phyloP scores from a whole-genome alignment of 306 rosid species.

The Macrotyloma uniflorum region DNA sequence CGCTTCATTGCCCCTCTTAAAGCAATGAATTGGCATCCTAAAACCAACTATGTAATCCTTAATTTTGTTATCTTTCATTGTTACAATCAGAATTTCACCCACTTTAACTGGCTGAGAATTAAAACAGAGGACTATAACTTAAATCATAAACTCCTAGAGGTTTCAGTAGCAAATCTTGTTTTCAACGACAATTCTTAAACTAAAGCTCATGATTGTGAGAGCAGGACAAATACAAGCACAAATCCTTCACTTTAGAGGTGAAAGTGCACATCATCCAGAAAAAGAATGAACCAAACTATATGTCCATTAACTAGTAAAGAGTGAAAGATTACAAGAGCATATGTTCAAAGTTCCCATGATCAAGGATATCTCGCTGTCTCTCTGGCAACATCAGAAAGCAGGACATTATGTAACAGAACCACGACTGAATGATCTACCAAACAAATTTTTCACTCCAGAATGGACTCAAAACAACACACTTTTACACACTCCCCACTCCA shows the following conservation, averaged over 20 bases:
- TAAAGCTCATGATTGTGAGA: background rate
- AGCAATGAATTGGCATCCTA: slow-evolving; percentile 2
- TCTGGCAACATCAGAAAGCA: background rate
- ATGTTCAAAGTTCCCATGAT: background rate
- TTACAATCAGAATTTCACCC: slow-evolving; percentile 1
- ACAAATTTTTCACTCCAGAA: background rate
- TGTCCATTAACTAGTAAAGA: background rate
- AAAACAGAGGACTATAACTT: slow-evolving; percentile 16
- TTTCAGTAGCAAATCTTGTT: slow-evolving; percentile 18
- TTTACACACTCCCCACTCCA: background rate
- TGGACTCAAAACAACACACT: background rate
- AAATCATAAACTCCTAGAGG: slow-evolving; percentile 29
- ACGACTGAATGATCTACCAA: background rate
- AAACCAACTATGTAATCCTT: background rate
- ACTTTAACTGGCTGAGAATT: slow-evolving; percentile 3
- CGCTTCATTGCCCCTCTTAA: slow-evolving; percentile 5
- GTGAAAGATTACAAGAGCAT: background rate
- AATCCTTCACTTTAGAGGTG: background rate
- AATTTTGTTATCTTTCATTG: background rate
- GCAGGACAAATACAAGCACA: slow-evolving; percentile 16
- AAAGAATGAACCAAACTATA: slow-evolving; percentile 10
- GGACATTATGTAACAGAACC: slow-evolving; percentile 2
- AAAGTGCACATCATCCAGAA: slow-evolving; percentile 3
- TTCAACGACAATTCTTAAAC: slow-evolving; percentile 10
- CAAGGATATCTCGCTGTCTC: background rate